phyloP scores from a whole-genome alignment of 78 protist species.

The Bodo saltans region DNA sequence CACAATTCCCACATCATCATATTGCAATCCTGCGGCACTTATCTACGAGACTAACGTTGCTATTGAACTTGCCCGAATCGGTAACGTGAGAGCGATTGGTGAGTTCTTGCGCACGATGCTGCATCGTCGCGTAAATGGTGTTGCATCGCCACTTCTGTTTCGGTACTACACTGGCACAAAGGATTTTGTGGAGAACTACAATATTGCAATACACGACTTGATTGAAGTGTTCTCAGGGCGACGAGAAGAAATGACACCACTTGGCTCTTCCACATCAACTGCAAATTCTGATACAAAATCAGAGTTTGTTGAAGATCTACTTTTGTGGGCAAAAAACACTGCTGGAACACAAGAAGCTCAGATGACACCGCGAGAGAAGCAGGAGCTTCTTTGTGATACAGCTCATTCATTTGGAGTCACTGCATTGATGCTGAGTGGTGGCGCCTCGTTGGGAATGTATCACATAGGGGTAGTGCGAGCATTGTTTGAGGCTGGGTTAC shows the following conservation, averaged over 20 bases:
- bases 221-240: neutral
- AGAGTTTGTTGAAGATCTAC: neutral
- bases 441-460: constrained; percentile 46
- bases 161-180: neutral
- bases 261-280: neutral
- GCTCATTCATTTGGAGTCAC: constrained; percentile 49
- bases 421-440: constrained; percentile 65
- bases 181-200: neutral
- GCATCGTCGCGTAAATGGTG: neutral
- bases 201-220: neutral
- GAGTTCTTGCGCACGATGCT: neutral
- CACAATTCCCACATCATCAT: too few relatives aligned
- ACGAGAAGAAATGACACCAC: neutral
- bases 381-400: neutral
- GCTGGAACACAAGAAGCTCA: neutral
- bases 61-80: neutral
- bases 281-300: too few relatives aligned
- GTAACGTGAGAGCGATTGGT: neutral
- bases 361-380: neutral
- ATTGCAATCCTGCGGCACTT: too few relatives aligned
- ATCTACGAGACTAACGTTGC: neutral
- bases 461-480: constrained; percentile 70
- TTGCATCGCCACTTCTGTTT: neutral
- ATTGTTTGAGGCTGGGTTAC: constrained; percentile 26
- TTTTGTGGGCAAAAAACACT: neutral